These are phyloP conservation scores for Scedosporium apiospermum DNA, from an alignment of 2,329 filamentous ascomycete species.

Conservation along the genomic window DNA sequence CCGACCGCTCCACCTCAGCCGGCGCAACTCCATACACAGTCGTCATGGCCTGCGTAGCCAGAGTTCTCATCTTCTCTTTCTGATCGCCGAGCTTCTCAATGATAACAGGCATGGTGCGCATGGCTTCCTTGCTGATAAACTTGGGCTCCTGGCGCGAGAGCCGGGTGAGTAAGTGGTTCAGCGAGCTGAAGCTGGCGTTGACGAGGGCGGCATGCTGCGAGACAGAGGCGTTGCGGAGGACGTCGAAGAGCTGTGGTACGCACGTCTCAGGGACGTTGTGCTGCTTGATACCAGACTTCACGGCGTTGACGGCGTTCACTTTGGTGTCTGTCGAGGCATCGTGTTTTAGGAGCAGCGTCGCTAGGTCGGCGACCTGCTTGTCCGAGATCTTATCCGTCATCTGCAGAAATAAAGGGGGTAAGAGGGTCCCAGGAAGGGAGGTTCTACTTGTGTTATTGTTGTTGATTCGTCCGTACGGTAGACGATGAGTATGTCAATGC, in stretches of 20 bases:
- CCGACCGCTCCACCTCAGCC: constrained; percentile 66
- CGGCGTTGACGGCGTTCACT: constrained; percentile 57
- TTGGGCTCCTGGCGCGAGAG: constrained; percentile 77
- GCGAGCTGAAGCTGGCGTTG: constrained; percentile 75
- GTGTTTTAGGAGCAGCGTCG: constrained; percentile 39
- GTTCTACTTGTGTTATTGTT: neutral
- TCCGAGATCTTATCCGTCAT: constrained; percentile 52
- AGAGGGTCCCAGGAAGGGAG: neutral
- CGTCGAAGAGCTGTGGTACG: constrained; percentile 71
- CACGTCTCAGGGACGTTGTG: constrained; percentile 72
- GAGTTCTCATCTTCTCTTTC: constrained; percentile 72
- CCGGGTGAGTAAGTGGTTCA: constrained; percentile 80
- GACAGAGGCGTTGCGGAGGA: constrained; percentile 62
- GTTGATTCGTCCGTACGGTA: neutral
- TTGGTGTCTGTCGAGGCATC: constrained; percentile 63
- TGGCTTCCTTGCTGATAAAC: constrained; percentile 58
- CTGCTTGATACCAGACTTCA: constrained; percentile 89
- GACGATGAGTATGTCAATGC: neutral
- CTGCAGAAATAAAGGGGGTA: neutral
- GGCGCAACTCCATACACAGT: constrained; percentile 66
- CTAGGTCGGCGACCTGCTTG: constrained; percentile 46
- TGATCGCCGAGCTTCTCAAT: constrained; percentile 80
- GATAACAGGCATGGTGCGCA: constrained; percentile 62
- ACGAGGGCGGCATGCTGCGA: constrained; percentile 71
- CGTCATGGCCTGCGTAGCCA: constrained; percentile 65